Evolutionary conservation across 441 rosid genomes (phyloP), one percentile per base, ranked within the genome.

Genomic region (Gossypium davidsonii): DNA sequence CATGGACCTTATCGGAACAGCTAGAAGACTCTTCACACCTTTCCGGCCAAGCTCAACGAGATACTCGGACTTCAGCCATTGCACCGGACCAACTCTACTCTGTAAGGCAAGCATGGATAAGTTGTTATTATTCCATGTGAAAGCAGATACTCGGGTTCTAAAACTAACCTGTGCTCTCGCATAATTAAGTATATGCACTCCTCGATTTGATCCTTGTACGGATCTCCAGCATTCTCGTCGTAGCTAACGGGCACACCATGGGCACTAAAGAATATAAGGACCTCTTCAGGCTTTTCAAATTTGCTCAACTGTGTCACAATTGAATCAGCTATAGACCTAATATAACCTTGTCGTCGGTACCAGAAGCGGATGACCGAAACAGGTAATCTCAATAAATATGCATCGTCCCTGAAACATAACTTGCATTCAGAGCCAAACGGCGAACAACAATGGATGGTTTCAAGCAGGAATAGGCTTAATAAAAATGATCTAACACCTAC

Each of bases 81-180:
- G 85, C 67, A 95, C 98, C 72, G 98, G 99, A n/a, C 99, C 99
- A 74, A 95, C 98, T 80, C 99, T 94, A 80, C 98, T 95, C 99
- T 95, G 86, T 59, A 46, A 9, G 51, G 18, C 3, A 21, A 39
- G 44, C 23, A 58, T 0, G 34, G 49, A 48, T 55, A 59, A n/a
- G 14, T 1, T 4, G n/a, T 8, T 39, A 20, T 6, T 49, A 49
- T 67, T 67, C 9, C 23, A 9, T 0, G 1, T 0, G 44, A 31
- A 39, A 66, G 25, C 49, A n/a, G 20, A 60, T 62, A 76, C 14
- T 14, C 12, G 10, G 39, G 49, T 42, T 31, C 67, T 65, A 51
- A 73, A 78, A 72, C 73, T 72, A 78, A 95, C 99, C 96, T 95
- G 98, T 93, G 70, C 81, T 90, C 93, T 78, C 80, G 85, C 95